Percentiles rank a stretch among this genome's conserved stretches.
Evolutionary conservation across 768 basidiomycete species (phyloP).

Genomic region (Tricholomella constricta): DNA sequence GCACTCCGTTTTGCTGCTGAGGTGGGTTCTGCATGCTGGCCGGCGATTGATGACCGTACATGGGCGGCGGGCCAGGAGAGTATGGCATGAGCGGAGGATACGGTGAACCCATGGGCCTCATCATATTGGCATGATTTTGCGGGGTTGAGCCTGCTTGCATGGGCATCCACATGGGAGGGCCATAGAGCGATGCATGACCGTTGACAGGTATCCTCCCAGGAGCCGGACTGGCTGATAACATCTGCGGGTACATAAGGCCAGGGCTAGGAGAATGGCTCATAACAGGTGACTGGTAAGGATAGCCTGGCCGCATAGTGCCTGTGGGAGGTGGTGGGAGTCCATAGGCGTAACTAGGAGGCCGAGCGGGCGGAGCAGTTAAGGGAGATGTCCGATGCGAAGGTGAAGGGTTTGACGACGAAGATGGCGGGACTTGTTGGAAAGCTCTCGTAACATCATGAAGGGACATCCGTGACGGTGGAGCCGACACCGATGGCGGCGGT

Average conservation of each 20-base stretch:
- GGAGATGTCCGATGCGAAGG: slow-evolving; percentile 47
- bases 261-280: slow-evolving; percentile 73
- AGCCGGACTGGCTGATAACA: slow-evolving; percentile 63
- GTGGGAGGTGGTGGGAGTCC: slow-evolving; percentile 46
- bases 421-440: slow-evolving; percentile 81
- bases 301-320: slow-evolving; percentile 56
- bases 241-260: slow-evolving; percentile 63
- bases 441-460: slow-evolving; percentile 82
- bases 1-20: slow-evolving; percentile 40
- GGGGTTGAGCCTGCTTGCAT: slow-evolving; percentile 45
- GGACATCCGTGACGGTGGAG: slow-evolving; percentile 74
- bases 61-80: slow-evolving; percentile 49
- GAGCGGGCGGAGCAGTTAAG: slow-evolving; percentile 53
- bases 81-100: slow-evolving; percentile 73
- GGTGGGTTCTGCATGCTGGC: slow-evolving; percentile 43
- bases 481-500: slow-evolving; percentile 61
- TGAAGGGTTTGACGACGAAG: slow-evolving; percentile 47
- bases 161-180: slow-evolving; percentile 68
- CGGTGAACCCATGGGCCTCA: slow-evolving; percentile 61
- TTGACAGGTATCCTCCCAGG: slow-evolving; percentile 63
- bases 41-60: slow-evolving; percentile 52
- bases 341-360: slow-evolving; percentile 43
- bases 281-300: slow-evolving; percentile 70
- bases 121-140: slow-evolving; percentile 51
- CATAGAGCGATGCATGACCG: slow-evolving; percentile 61